Conservation (phyloP, 2,329 filamentous ascomycete genomes). For the Macroventuria anomochaeta region DNA sequence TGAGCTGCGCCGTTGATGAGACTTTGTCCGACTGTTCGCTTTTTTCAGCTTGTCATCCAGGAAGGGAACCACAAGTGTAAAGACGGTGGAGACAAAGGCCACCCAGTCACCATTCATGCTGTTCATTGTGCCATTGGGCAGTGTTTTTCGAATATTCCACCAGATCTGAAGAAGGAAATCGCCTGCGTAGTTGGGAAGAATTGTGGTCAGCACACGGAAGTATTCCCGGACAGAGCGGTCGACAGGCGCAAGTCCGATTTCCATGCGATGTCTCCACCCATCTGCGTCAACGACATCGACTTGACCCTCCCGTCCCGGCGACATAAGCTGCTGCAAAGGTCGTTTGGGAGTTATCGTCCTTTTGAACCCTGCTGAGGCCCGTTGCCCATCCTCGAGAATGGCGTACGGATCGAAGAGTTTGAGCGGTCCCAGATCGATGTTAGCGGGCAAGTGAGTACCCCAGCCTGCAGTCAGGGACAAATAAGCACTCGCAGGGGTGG, state of each 20-base stretch:
- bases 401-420: slow-evolving; percentile 45
- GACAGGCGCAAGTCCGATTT: slow-evolving; percentile 40
- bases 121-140: slow-evolving; percentile 20
- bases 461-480: slow-evolving; percentile 46
- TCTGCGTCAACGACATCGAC: slow-evolving; percentile 45
- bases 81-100: slow-evolving; percentile 51
- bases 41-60: slow-evolving; percentile 40
- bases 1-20: slow-evolving; percentile 31
- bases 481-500: slow-evolving; percentile 26
- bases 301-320: slow-evolving; percentile 33
- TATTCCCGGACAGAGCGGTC: slow-evolving; percentile 37
- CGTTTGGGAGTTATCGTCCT: slow-evolving; percentile 35
- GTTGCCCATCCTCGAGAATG: slow-evolving; percentile 36
- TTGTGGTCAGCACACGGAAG: slow-evolving; percentile 41
- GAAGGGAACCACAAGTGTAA: slow-evolving; percentile 48
- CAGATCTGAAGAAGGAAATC: slow-evolving; percentile 48
- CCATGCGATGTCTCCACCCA: slow-evolving; percentile 40
- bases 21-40: slow-evolving; percentile 24
- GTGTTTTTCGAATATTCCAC: slow-evolving; percentile 45
- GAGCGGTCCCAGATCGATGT: slow-evolving; percentile 33
- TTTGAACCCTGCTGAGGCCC: slow-evolving; percentile 43
- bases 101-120: slow-evolving; percentile 42
- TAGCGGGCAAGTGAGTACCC: slow-evolving; percentile 44
- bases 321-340: slow-evolving; percentile 33
- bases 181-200: slow-evolving; percentile 45